Conservation (phyloP, 345 rosid species). For the Passiflora organensis region DNA sequence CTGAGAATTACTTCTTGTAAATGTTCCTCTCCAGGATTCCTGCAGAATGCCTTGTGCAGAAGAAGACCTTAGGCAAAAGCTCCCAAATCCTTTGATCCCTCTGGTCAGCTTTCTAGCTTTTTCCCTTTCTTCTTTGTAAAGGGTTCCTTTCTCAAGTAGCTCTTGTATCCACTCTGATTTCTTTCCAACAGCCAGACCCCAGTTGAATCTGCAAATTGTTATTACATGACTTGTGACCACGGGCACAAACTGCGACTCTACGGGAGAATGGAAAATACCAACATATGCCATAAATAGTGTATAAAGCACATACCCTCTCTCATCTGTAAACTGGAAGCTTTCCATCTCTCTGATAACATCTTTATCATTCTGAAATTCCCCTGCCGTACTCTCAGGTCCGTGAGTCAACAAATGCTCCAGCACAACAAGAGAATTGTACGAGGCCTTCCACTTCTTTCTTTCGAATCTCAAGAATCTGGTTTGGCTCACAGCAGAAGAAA, state of each 20-base stretch:
- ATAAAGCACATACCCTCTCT: background rate
- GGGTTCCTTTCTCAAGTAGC: conserved; percentile 58
- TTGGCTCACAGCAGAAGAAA: background rate
- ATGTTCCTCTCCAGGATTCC: conserved; percentile 26
- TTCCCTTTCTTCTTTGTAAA: conserved; percentile 68
- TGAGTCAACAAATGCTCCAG: conserved; percentile 61
- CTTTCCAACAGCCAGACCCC: conserved; percentile 80
- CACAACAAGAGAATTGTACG: conserved; percentile 52
- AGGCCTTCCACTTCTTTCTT: conserved; percentile 48
- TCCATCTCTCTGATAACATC: conserved; percentile 30
- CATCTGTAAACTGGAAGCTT: conserved; percentile 33
- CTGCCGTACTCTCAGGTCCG: conserved; percentile 63
- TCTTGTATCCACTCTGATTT: conserved; percentile 62
- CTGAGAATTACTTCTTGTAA: conserved; percentile 52
- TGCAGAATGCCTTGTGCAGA: conserved; percentile 32
- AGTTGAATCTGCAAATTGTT: conserved; percentile 69
- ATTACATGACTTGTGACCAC: too few relatives aligned
- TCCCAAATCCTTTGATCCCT: conserved; percentile 87
- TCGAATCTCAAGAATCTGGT: conserved; percentile 52
- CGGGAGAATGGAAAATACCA: background rate
- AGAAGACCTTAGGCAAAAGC: conserved; percentile 44
- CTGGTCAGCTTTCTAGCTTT: conserved; percentile 73
- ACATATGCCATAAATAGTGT: background rate
- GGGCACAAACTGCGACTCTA: background rate
- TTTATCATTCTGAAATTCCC: conserved; percentile 56